These are phyloP conservation scores for Pharnaceum exiguum DNA, from an alignment of 148 eudicot genomes.

Conservation along the genomic window DNA sequence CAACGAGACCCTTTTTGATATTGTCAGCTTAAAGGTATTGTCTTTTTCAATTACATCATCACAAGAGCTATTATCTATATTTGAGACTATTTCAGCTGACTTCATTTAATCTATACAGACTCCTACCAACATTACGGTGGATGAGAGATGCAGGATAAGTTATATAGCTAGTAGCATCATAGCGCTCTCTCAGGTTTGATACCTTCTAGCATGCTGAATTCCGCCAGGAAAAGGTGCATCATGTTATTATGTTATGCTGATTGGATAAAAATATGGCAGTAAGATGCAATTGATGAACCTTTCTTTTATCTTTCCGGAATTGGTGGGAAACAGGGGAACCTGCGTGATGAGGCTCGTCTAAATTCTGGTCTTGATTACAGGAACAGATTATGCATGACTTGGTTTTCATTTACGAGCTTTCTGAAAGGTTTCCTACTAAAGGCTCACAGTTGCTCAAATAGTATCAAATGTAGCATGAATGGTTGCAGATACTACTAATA, in stretches of 20 bases:
- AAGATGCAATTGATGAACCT: too few relatives aligned
- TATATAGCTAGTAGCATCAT: slow-evolving; percentile 84
- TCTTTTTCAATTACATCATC: not conserved
- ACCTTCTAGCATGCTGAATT: not conserved
- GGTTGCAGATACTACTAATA: not conserved
- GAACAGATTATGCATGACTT: too few relatives aligned
- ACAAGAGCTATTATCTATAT: not conserved
- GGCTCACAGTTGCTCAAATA: too few relatives aligned
- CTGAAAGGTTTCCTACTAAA: too few relatives aligned
- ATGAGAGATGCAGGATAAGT: slow-evolving; percentile 86
- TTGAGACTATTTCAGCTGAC: not conserved
- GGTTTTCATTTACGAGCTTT: too few relatives aligned
- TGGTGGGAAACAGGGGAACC: too few relatives aligned
- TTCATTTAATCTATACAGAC: slow-evolving; percentile 46
- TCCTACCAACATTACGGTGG: slow-evolving; percentile 56
- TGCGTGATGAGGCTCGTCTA: too few relatives aligned
- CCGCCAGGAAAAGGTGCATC: not conserved
- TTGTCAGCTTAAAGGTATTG: slow-evolving; percentile 81
- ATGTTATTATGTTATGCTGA: not conserved
- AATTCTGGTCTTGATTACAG: too few relatives aligned
- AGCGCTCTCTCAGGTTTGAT: slow-evolving; percentile 83
- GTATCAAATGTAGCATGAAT: not conserved
- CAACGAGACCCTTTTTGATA: slow-evolving; percentile 92
- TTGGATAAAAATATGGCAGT: too few relatives aligned
- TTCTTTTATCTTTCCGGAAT: too few relatives aligned